Conservation (phyloP, 2,329 filamentous ascomycete genomes). For the Hawksworthiomyces lignivorus region DNA sequence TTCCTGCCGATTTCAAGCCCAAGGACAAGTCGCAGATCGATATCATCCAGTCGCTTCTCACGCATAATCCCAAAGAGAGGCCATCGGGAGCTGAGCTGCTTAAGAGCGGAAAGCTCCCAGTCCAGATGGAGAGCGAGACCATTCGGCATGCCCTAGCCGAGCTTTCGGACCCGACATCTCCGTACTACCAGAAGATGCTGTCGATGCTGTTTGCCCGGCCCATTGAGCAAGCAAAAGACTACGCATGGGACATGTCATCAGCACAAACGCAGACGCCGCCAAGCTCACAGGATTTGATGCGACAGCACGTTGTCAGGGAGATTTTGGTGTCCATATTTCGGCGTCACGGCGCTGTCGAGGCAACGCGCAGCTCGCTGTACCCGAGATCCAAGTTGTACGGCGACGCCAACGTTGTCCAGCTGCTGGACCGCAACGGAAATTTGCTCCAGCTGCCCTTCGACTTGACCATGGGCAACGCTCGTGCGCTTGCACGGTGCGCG, state of each 20-base stretch:
- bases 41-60: slow-evolving; percentile 73
- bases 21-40: slow-evolving; percentile 66
- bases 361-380: slow-evolving; percentile 65
- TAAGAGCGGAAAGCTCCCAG: slow-evolving; percentile 76
- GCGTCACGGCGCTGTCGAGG: slow-evolving; percentile 81
- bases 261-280: slow-evolving; percentile 42
- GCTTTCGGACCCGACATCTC: slow-evolving; percentile 72
- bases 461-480: slow-evolving; percentile 79
- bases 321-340: slow-evolving; percentile 72
- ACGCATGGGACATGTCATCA: slow-evolving; percentile 64
- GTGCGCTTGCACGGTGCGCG: slow-evolving; percentile 66
- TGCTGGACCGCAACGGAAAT: slow-evolving; percentile 79
- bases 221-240: slow-evolving; percentile 72
- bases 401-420: slow-evolving; percentile 62
- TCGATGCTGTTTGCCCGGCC: slow-evolving; percentile 73
- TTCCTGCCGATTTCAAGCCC: slow-evolving; percentile 67
- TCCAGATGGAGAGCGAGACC: slow-evolving; percentile 88
- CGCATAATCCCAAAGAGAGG: slow-evolving; percentile 72
- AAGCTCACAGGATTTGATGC: slow-evolving; percentile 49
- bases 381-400: slow-evolving; percentile 75
- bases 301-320: slow-evolving; percentile 67
- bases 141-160: slow-evolving; percentile 76
- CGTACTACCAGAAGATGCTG: slow-evolving; percentile 84
- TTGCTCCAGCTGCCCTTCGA: slow-evolving; percentile 92
- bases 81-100: slow-evolving; percentile 78